Evolutionary conservation across 139 green algal species (phyloP).

Genomic region (Chlorella vulgaris): DNA sequence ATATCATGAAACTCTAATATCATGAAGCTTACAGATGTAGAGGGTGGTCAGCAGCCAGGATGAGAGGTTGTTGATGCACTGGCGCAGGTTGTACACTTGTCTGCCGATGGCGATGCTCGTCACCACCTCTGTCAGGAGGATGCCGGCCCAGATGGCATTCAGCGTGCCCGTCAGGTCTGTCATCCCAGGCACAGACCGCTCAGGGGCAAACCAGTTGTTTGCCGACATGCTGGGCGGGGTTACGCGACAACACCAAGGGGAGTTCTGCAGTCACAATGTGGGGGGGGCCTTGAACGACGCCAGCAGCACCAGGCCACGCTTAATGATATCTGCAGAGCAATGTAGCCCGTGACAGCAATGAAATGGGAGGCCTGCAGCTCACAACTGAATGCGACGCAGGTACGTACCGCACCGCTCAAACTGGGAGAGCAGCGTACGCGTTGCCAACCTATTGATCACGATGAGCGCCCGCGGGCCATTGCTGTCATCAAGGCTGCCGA

Average conservation of each 20-base stretch:
- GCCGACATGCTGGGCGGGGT: background rate
- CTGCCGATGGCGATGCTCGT: background rate
- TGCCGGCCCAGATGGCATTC: background rate
- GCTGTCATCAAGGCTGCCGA: too few relatives aligned
- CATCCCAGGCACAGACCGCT: background rate
- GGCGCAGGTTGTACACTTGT: conserved; percentile 20
- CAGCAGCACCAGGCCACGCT: too few relatives aligned
- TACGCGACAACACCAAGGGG: too few relatives aligned
- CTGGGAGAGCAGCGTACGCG: too few relatives aligned
- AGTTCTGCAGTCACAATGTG: background rate
- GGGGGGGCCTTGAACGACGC: too few relatives aligned
- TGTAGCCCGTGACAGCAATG: background rate
- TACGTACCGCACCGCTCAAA: too few relatives aligned
- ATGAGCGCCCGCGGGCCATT: too few relatives aligned
- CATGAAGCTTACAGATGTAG: background rate
- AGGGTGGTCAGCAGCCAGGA: conserved; percentile 3
- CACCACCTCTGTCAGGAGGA: background rate
- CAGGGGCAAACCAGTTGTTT: background rate
- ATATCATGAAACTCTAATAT: background rate
- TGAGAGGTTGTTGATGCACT: conserved; percentile 20
- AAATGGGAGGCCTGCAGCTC: too few relatives aligned
- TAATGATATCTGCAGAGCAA: background rate
- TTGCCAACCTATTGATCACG: too few relatives aligned
- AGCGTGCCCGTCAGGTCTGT: background rate
- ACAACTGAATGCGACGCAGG: too few relatives aligned